Evolutionary conservation across 2,329 filamentous ascomycete genomes (phyloP).

Genomic region (Calonectria naviculata): DNA sequence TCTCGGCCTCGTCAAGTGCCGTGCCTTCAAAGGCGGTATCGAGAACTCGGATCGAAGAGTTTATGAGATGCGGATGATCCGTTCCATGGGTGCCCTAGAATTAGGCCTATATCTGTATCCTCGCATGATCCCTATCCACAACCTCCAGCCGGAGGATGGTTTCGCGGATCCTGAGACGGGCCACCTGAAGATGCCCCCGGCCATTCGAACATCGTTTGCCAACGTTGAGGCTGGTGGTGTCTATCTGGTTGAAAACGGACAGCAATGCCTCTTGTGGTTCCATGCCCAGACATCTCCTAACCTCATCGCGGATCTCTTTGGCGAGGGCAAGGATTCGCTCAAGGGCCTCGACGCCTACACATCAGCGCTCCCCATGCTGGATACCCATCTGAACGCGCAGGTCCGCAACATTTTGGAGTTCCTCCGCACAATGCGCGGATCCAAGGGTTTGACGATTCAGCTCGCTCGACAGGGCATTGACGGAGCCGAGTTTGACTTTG

Average conservation of each 20-base stretch:
- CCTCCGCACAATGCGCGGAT: conserved; percentile 81
- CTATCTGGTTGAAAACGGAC: conserved; percentile 95
- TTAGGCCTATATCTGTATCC: conserved; percentile 95
- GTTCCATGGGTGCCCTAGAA: conserved; percentile 87
- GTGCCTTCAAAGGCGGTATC: conserved; percentile 92
- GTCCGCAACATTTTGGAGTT: conserved; percentile 94
- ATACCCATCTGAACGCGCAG: conserved; percentile 95
- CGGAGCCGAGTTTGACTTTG: conserved; percentile 97
- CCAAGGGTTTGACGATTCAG: conserved; percentile 89
- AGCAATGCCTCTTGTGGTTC: conserved; percentile 91
- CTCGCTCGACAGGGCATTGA: conserved; percentile 93
- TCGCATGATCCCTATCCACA: conserved; percentile 91
- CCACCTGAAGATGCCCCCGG: conserved; percentile 84
- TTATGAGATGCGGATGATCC: conserved; percentile 91
- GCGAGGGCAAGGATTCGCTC: conserved; percentile 75
- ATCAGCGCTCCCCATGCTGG: conserved; percentile 82
- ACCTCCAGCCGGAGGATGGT: conserved; percentile 86
- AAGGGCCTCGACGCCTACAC: conserved; percentile 85
- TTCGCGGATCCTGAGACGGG: conserved; percentile 90
- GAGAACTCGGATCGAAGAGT: conserved; percentile 92
- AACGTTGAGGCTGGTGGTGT: conserved; percentile 92
- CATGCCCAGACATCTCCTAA: conserved; percentile 94
- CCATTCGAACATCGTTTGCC: conserved; percentile 85
- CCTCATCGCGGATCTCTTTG: conserved; percentile 90
- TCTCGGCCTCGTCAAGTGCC: conserved; percentile 87